Base-by-base conservation (phyloP, 2,329 filamentous ascomycete genomes). In the Fusarium albosuccineum region DNA sequence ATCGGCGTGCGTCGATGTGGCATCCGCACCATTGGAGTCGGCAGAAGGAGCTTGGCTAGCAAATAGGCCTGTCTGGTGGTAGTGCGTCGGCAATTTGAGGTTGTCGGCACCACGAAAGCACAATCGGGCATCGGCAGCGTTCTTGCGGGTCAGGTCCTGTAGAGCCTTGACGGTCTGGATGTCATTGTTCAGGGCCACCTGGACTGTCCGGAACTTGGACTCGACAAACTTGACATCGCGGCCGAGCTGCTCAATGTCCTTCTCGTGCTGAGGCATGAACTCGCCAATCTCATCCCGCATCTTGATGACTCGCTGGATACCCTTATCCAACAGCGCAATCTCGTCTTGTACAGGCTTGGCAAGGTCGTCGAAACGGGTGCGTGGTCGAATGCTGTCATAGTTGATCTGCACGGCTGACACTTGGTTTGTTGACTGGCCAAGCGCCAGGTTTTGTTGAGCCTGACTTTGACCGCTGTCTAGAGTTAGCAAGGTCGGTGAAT, bases 351-450 rank as follows among this genome's bases (percentile, higher is more conserved):
- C 83, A 30, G 92, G 89, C 69, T 95, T 91, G 62, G 92, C 89
- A 29, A 97, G 89, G 78, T 97, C 95, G 75, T 94, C 93, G 82
- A 96, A 97, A 64, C 96, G 92, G 4, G 94, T 97, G 0, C 94
- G 97, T 14, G 92, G 91, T 53, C 93, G 89, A 62, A 98, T 83
- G 75, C 92, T 92, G 71, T 87, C 87, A 53, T 92, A 80, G 78
- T 96, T 92, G 72, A 97, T 92, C 73, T 92, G 90, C 16, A 93
- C 91, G 16, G 91, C 92, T 1, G 91, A 89, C 14, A 90, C 85
- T 67, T 86, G 84, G 51, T 83, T 85, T 74, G 64, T 82, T 9
- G 81, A 78, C 51, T 75, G 76, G 9, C 68, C 60, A 41, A 74
- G 56, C 16, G 66, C 62, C 14, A 52, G 45, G 46, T 60, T 71